Percentiles rank a stretch among this genome's conserved stretches.
phyloP scores from a whole-genome alignment of 2,329 filamentous ascomycete species.

The Cladophialophora exuberans region DNA sequence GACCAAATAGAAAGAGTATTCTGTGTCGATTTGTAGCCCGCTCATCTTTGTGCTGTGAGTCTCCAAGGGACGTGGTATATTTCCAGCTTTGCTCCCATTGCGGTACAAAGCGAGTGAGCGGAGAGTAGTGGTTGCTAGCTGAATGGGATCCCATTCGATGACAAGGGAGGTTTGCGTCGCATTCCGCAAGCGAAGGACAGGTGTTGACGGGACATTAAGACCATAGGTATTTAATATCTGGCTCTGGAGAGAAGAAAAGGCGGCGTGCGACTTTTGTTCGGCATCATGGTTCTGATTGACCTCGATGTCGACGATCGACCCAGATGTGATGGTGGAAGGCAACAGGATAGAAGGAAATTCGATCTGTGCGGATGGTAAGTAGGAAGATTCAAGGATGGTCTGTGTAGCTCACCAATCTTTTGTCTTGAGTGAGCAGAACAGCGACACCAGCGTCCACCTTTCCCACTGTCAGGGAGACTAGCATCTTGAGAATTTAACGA shows the following conservation, averaged over 20 bases:
- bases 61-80: slow-evolving; percentile 82
- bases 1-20: slow-evolving; percentile 93
- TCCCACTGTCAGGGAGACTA: slow-evolving; percentile 96
- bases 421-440: slow-evolving; percentile 93
- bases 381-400: neutral
- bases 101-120: slow-evolving; percentile 88
- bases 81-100: slow-evolving; percentile 95
- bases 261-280: slow-evolving; percentile 72
- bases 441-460: slow-evolving; percentile 99
- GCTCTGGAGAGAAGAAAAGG: slow-evolving; percentile 84
- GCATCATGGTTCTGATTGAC: slow-evolving; percentile 83
- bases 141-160: slow-evolving; percentile 95
- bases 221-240: slow-evolving; percentile 88
- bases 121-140: slow-evolving; percentile 88
- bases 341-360: slow-evolving; percentile 98
- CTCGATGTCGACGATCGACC: slow-evolving; percentile 96
- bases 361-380: slow-evolving; percentile 63
- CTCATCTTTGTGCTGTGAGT: slow-evolving; percentile 97
- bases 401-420: slow-evolving; percentile 74
- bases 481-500: slow-evolving; percentile 63
- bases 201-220: slow-evolving; percentile 72
- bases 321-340: slow-evolving; percentile 90
- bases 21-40: slow-evolving; percentile 91
- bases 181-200: slow-evolving; percentile 87
- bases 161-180: slow-evolving; percentile 98